Evolutionary conservation across 306 rosid genomes (phyloP).

Genomic region (Vigna trinervia): DNA sequence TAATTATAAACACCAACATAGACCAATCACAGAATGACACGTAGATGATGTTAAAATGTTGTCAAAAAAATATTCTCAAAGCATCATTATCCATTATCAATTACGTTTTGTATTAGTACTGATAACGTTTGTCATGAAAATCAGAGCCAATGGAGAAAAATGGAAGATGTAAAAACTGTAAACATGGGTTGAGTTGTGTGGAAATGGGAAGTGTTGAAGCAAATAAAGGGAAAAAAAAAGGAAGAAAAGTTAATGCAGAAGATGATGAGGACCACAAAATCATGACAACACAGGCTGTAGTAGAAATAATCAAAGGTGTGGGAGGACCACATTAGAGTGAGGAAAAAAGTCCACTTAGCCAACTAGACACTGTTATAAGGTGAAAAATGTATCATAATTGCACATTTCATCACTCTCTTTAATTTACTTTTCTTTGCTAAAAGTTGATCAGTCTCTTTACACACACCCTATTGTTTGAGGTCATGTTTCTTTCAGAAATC

Average conservation of each 20-base stretch:
- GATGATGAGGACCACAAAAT: constrained; percentile 47
- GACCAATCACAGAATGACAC: too few species aligned
- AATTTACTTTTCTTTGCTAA: constrained; percentile 25
- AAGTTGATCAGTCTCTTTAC: constrained; percentile 48
- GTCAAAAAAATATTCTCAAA: too few species aligned
- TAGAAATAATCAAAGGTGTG: constrained; percentile 24
- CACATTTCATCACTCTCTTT: constrained; percentile 45
- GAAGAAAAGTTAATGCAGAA: background rate
- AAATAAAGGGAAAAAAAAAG: constrained; percentile 20
- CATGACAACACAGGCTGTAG: constrained; percentile 34
- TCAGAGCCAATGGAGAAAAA: constrained; percentile 32
- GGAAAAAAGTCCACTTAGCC: constrained; percentile 40
- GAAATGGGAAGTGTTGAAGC: background rate
- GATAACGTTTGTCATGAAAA: constrained; percentile 21
- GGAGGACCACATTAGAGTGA: constrained; percentile 51
- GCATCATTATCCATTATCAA: too few species aligned
- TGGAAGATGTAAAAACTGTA: constrained; percentile 24
- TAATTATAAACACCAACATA: too few species aligned
- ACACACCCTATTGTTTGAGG: constrained; percentile 31
- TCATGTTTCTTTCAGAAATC: constrained; percentile 49
- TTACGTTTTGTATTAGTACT: background rate
- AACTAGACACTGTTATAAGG: constrained; percentile 32
- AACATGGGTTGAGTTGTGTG: background rate
- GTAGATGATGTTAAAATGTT: too few species aligned
- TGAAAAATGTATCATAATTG: constrained; percentile 44